Evolutionary conservation across 2,329 filamentous ascomycete species (phyloP), one percentile per base, ranked within the genome.

Genomic region (Fusarium sp.): DNA sequence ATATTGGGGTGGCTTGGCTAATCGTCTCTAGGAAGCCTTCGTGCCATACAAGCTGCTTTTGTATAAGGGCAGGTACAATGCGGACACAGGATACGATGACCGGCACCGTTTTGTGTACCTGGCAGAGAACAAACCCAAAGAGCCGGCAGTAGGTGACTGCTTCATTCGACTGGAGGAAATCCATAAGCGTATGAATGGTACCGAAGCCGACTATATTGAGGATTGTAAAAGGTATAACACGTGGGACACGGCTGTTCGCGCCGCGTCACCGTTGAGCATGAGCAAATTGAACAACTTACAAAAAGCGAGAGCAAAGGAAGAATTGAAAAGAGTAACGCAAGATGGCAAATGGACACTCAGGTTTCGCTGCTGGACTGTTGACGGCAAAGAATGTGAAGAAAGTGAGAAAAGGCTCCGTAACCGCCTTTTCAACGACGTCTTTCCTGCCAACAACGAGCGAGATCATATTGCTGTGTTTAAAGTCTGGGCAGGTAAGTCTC

Each of bases 361-460:
- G 1, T 51, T 51, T 2, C 48, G 48, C 9, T 51, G 48, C 20
- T 51, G 47, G 47, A 4, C 24, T 24, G 24, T 24, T 24, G 24
- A 24, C 24, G 24, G 24, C 24, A 24, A 24, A 24, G 24, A 24
- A 24, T 24, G 24, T 24, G 24, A 24, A 24, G 24, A 24, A 24
- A 24, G 24, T 24, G 24, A 24, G 24, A 24, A 24, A 24, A 4
- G 4, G 38, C 38, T 41, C 20, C 7, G 38, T 8, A 14, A 42
- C 13, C 39, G 36, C 2, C 38, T 39, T 13, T n/a, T 42, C 14
- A 2, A 10, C 0, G 0, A 15, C 2, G 41, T 42, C 41, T 42
- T 0, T 15, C 5, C 2, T 15, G 14, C 15, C 15, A 44, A 44
- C 11, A 11, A 24, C 0, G 4, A 5, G 42, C 8, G 0, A 0